Conservation (phyloP, 257 asterid species). For the Solanum etuberosum region DNA sequence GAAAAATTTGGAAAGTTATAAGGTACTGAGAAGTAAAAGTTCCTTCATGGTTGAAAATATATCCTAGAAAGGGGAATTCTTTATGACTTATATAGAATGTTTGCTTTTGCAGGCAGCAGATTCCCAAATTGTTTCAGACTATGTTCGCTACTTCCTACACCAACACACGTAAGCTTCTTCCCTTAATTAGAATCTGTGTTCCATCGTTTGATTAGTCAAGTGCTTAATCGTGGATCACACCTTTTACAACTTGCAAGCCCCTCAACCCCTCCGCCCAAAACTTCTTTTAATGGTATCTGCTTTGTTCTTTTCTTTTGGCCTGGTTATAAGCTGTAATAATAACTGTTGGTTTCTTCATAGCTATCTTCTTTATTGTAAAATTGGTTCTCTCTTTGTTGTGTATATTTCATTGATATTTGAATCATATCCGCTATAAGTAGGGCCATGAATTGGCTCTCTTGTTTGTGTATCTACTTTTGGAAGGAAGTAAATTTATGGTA, state of each 20-base stretch:
- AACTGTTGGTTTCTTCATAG: neutral
- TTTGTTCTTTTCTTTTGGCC: neutral
- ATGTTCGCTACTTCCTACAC: conserved; percentile 66
- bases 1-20: neutral
- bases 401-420: neutral
- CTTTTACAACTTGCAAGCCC: neutral
- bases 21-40: neutral
- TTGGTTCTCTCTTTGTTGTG: neutral
- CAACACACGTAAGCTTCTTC: conserved; percentile 61
- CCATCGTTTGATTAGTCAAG: neutral
- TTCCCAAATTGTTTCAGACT: conserved; percentile 65
- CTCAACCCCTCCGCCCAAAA: neutral
- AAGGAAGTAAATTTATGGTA: neutral
- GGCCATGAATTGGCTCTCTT: neutral
- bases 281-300: neutral
- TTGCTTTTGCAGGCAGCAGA: conserved; percentile 55
- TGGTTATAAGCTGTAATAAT: neutral
- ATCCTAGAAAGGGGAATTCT: neutral
- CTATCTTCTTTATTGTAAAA: neutral
- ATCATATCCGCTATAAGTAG: neutral
- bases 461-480: neutral
- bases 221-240: neutral
- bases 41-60: neutral
- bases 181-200: neutral
- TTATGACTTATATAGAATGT: neutral